Conservation (phyloP, 495 filamentous ascomycete species). For the Aspergillus saccharolyticus region DNA sequence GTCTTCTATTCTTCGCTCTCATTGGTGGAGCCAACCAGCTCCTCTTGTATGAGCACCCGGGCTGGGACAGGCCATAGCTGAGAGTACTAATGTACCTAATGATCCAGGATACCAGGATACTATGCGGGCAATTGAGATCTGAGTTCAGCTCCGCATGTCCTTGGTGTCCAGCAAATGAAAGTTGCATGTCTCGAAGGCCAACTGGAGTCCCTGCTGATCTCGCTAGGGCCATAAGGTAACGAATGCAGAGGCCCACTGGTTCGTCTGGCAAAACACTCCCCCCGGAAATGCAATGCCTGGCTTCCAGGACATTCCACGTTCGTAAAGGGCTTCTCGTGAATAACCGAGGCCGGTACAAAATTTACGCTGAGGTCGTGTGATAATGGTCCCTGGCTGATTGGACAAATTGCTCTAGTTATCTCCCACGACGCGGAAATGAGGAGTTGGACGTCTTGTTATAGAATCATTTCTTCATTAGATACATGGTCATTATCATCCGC, state of each 20-base stretch:
- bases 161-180: too few species aligned
- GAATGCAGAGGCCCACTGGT: background rate
- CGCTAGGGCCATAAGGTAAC: too few species aligned
- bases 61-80: too few species aligned
- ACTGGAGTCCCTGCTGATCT: too few species aligned
- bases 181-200: too few species aligned
- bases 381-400: too few species aligned
- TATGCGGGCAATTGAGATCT: too few species aligned
- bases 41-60: too few species aligned
- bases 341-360: background rate
- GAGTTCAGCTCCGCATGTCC: too few species aligned
- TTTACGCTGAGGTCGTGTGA: background rate
- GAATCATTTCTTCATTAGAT: background rate
- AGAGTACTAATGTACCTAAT: too few species aligned
- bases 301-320: background rate
- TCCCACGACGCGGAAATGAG: background rate
- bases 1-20: background rate
- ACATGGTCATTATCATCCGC: constrained; percentile 5
- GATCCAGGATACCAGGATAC: too few species aligned
- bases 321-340: background rate
- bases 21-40: background rate
- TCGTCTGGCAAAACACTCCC: background rate
- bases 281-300: background rate
- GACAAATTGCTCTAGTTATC: too few species aligned
- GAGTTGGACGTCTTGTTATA: background rate